Conservation (phyloP, 2,329 filamentous ascomycete genomes). For the Fusarium domesticum region DNA sequence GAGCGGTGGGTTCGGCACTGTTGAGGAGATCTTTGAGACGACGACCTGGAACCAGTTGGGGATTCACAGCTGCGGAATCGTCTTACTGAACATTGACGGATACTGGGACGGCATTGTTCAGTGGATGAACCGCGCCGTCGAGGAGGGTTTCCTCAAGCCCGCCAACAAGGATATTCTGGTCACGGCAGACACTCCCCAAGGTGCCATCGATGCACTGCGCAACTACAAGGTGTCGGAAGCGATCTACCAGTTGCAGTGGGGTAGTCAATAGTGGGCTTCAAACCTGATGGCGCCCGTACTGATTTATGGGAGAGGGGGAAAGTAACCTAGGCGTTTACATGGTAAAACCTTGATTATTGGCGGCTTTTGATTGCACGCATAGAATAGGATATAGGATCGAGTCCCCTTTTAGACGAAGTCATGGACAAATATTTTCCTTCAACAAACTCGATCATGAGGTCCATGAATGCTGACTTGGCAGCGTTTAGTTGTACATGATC, state of each 20-base stretch:
- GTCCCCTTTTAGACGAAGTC: conserved; percentile 23
- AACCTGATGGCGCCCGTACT: no score
- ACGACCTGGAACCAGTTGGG: conserved; percentile 95
- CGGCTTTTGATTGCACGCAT: conserved; percentile 8
- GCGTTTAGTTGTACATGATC: conserved; percentile 38
- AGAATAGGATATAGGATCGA: conserved; percentile 20
- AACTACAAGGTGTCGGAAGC: conserved; percentile 74
- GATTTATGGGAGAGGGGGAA: conserved; percentile 12
- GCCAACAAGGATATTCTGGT: conserved; percentile 74
- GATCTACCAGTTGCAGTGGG: conserved; percentile 81
- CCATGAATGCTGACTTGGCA: conserved; percentile 30
- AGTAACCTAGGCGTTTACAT: conserved; percentile 17
- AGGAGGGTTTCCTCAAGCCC: conserved; percentile 70
- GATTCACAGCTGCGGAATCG: conserved; percentile 77
- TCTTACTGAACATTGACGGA: conserved; percentile 81
- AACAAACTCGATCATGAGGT: conserved; percentile 17
- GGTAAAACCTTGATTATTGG: conserved; percentile 9
- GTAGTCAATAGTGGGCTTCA: conserved; percentile 62
- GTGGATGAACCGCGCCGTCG: conserved; percentile 76
- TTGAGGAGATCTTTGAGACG: conserved; percentile 92
- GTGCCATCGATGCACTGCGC: conserved; percentile 66
- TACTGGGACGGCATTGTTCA: conserved; percentile 86
- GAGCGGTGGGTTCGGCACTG: conserved; percentile 85
- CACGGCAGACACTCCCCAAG: conserved; percentile 68
- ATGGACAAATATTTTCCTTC: conserved; percentile 16